Conservation (phyloP, 1,284 basidiomycete genomes). For the Cryptococcus deneoformans region DNA sequence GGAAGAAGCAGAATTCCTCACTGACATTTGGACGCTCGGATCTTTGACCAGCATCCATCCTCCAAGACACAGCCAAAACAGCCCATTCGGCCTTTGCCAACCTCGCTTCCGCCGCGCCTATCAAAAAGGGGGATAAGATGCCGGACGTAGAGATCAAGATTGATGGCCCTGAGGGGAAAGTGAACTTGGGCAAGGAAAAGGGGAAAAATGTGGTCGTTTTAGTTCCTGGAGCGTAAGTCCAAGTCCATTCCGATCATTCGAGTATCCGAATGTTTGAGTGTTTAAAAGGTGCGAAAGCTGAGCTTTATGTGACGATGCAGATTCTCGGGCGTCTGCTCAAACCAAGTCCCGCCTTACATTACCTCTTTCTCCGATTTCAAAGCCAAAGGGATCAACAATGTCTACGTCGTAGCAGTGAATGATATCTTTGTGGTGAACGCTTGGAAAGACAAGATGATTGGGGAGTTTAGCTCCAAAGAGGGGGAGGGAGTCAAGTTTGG, state of each 20-base stretch:
- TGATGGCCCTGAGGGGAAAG: slow-evolving; percentile 54
- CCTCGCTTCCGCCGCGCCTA: slow-evolving; percentile 54
- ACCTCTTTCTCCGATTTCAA: slow-evolving; percentile 61
- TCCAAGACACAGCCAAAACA: slow-evolving; percentile 56
- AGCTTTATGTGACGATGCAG: slow-evolving; percentile 12
- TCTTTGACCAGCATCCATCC: slow-evolving; percentile 36
- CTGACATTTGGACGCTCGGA: neutral
- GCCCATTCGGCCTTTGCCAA: slow-evolving; percentile 59
- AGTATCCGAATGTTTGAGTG: neutral
- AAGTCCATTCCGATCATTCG: slow-evolving; percentile 3
- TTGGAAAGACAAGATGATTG: slow-evolving; percentile 64
- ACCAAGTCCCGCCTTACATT: slow-evolving; percentile 66
- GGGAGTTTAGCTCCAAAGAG: slow-evolving; percentile 15
- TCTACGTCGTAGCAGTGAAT: slow-evolving; percentile 69
- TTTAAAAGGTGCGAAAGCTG: neutral
- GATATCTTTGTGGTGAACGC: slow-evolving; percentile 62
- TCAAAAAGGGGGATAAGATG: slow-evolving; percentile 55
- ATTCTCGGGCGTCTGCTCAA: slow-evolving; percentile 59
- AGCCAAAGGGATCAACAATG: slow-evolving; percentile 63
- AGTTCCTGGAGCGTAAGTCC: slow-evolving; percentile 41
- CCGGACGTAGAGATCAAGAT: slow-evolving; percentile 59
- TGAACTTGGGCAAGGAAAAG: slow-evolving; percentile 55
- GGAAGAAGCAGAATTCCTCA: neutral
- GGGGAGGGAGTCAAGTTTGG: slow-evolving; percentile 43
- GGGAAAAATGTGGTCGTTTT: slow-evolving; percentile 71